These are phyloP conservation scores for Skeletonema marinoi DNA, from an alignment of 108 stramenopile species.

Conservation along the genomic window DNA sequence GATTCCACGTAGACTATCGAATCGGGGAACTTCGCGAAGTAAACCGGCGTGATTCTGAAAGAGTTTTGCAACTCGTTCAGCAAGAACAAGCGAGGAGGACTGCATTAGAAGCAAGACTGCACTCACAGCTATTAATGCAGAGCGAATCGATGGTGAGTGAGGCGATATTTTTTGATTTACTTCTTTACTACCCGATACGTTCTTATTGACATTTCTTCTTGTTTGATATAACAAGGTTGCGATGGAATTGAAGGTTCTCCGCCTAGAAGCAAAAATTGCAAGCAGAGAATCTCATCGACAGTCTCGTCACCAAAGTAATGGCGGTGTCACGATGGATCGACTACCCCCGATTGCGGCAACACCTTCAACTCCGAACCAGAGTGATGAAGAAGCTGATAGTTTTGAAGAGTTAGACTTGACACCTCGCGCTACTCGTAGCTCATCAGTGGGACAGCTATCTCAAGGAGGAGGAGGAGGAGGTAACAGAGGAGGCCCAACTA, in stretches of 20 bases:
- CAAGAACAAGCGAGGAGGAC: constrained; percentile 50
- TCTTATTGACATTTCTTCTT: background rate
- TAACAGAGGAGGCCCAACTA: constrained; percentile 42
- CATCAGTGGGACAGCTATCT: constrained; percentile 17
- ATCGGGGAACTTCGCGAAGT: constrained; percentile 33
- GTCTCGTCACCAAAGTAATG: constrained; percentile 33
- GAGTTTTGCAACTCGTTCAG: constrained; percentile 45
- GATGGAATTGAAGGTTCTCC: constrained; percentile 58
- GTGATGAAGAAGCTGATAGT: constrained; percentile 43
- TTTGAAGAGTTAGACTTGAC: constrained; percentile 50
- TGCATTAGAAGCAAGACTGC: constrained; percentile 50
- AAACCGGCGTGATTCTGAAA: constrained; percentile 33
- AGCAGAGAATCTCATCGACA: constrained; percentile 39
- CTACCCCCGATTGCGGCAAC: constrained; percentile 45
- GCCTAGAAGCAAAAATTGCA: constrained; percentile 57
- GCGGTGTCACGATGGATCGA: constrained; percentile 26
- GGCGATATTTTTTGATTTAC: background rate
- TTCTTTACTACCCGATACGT: background rate
- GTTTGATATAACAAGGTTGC: constrained; percentile 25
- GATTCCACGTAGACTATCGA: constrained; percentile 47
- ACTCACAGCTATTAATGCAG: constrained; percentile 55
- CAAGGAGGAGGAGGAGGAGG: constrained; percentile 11
- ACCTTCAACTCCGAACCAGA: constrained; percentile 38
- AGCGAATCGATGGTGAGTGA: constrained; percentile 56
- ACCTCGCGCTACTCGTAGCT: constrained; percentile 35